Evolutionary conservation across 2,329 filamentous ascomycete genomes (phyloP).

Genomic region (Aspergillus novofumigatus): DNA sequence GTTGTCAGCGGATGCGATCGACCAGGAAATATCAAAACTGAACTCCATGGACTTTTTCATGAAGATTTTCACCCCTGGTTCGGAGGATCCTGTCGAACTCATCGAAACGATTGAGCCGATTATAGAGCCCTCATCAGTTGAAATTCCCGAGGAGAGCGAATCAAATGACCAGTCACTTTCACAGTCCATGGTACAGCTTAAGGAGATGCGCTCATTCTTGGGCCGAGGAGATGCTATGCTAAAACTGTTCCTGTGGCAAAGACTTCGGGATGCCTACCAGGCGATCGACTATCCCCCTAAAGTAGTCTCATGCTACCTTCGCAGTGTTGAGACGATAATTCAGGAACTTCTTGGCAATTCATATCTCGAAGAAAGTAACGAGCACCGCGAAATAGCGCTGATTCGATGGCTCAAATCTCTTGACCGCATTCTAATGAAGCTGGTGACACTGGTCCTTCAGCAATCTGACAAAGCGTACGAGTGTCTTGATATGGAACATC

Average conservation of each 20-base stretch:
- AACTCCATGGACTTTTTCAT: conserved; percentile 97
- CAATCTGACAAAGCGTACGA: conserved; percentile 66
- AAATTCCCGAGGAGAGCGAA: conserved; percentile 19
- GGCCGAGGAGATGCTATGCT: conserved; percentile 76
- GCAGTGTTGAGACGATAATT: conserved; percentile 79
- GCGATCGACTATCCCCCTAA: conserved; percentile 82
- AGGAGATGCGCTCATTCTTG: conserved; percentile 82
- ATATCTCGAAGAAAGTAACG: conserved; percentile 51
- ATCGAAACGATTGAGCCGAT: conserved; percentile 93
- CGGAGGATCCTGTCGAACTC: conserved; percentile 73
- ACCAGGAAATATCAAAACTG: conserved; percentile 85
- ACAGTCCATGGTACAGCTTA: conserved; percentile 51
- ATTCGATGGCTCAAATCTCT: conserved; percentile 74
- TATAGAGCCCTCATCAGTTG: conserved; percentile 59
- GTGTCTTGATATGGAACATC: conserved; percentile 74
- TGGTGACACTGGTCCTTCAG: conserved; percentile 65
- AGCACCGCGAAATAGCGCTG: conserved; percentile 65
- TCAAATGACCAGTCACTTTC: conserved; percentile 28
- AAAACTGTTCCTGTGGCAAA: conserved; percentile 82
- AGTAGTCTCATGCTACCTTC: conserved; percentile 79
- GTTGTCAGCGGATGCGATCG: conserved; percentile 75
- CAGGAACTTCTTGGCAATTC: conserved; percentile 61
- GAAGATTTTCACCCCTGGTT: conserved; percentile 78
- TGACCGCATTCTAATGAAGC: conserved; percentile 69
- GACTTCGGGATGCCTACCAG: conserved; percentile 83